phyloP scores from a whole-genome alignment of 257 asterid species.

The Anisodus acutangulus region DNA sequence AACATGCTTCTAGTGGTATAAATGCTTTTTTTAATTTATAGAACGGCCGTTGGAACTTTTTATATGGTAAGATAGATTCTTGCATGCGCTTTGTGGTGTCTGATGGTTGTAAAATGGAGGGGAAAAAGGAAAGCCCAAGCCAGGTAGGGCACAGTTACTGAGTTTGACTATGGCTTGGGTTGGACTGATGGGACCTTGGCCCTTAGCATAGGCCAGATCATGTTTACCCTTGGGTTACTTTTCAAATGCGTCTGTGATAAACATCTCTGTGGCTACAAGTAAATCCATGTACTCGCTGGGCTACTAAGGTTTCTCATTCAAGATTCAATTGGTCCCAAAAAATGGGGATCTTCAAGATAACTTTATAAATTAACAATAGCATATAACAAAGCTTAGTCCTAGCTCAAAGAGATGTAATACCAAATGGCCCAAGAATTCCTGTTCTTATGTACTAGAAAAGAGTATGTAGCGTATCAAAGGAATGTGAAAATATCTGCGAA shows the following conservation, averaged over 20 bases:
- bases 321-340: not conserved
- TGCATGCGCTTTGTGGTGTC: not conserved
- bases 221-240: not conserved
- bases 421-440: not conserved
- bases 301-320: conserved; percentile 10
- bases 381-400: not conserved
- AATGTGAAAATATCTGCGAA: not conserved
- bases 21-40: not conserved
- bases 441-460: not conserved
- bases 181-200: not conserved
- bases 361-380: not conserved
- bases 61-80: conserved; percentile 8
- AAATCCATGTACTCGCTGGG: not conserved
- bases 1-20: not conserved
- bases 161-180: not conserved
- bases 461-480: not conserved
- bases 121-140: not conserved
- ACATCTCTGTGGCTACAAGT: not conserved
- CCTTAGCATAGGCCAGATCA: not conserved
- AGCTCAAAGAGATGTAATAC: not conserved
- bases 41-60: not conserved
- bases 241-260: not conserved
- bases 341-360: not conserved
- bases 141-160: not conserved
- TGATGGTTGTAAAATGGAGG: not conserved